Evolutionary conservation across 2,329 filamentous ascomycete species (phyloP).

Genomic region (Rutstroemia sp.): DNA sequence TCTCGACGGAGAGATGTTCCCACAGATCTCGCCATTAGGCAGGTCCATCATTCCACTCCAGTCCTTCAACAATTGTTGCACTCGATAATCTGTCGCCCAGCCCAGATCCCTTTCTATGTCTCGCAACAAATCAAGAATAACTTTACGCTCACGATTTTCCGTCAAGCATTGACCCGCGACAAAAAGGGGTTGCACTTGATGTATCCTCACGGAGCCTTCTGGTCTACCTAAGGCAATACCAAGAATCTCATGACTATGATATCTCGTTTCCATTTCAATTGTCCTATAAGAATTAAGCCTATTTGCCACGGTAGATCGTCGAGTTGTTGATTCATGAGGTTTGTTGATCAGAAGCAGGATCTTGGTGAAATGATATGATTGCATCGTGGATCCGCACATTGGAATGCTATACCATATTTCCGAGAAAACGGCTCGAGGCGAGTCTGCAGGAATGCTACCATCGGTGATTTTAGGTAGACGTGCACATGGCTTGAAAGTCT

Average conservation of each 20-base stretch:
- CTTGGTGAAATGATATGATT: constrained; percentile 57
- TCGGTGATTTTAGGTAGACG: constrained; percentile 34
- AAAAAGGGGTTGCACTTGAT: constrained; percentile 52
- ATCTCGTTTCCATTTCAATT: constrained; percentile 46
- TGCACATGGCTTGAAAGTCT: constrained; percentile 51
- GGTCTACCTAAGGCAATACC: constrained; percentile 51
- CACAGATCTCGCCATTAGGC: no score
- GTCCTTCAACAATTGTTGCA: constrained; percentile 43
- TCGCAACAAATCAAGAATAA: constrained; percentile 46
- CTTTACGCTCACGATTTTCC: constrained; percentile 43
- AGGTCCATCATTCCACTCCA: constrained; percentile 26
- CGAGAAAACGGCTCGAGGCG: constrained; percentile 35
- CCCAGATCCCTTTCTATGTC: constrained; percentile 56
- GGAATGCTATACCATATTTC: constrained; percentile 57
- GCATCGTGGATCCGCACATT: constrained; percentile 59
- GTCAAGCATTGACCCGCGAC: constrained; percentile 54
- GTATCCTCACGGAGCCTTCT: constrained; percentile 48
- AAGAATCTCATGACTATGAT: constrained; percentile 54
- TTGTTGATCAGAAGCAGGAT: constrained; percentile 55
- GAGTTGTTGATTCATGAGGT: constrained; percentile 46
- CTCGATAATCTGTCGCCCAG: constrained; percentile 55
- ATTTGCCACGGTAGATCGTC: constrained; percentile 43
- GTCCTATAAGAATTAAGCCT: constrained; percentile 48
- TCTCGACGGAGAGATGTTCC: no score
- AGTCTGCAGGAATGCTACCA: constrained; percentile 17